Percentiles rank a stretch among this genome's conserved stretches.
These are phyloP conservation scores for Jaenimonas drosophilae DNA, from an alignment of 208 protist species.

Conservation along the genomic window DNA sequence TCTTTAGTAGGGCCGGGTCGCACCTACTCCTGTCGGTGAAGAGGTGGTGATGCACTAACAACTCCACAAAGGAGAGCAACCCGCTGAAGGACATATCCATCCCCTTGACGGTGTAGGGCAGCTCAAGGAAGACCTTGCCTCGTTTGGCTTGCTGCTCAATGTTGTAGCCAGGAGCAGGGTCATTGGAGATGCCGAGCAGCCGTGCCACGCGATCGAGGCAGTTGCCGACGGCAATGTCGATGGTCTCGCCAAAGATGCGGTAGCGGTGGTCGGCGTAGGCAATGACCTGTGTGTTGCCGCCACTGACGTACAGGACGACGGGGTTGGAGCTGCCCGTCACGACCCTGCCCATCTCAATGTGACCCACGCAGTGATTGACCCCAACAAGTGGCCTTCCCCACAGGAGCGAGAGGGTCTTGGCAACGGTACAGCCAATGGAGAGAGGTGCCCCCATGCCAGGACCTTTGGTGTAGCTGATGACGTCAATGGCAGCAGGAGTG, in stretches of 20 bases:
- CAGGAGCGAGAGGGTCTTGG: conserved; percentile 57
- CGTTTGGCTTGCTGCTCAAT: conserved; percentile 96
- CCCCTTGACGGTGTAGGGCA: conserved; percentile 97
- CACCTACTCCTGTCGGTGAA: too few relatives aligned
- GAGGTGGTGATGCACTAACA: conserved; percentile 16
- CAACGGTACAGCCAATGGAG: conserved; percentile 74
- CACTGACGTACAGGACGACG: conserved; percentile 98
- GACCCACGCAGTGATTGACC: conserved; percentile 99
- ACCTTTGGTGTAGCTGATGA: conserved; percentile 97
- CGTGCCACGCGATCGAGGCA: conserved; percentile 97
- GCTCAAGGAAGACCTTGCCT: conserved; percentile 81
- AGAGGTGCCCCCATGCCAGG: conserved; percentile 97
- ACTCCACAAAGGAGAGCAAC: conserved; percentile 88
- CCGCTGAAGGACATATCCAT: conserved; percentile 97
- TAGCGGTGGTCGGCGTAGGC: conserved; percentile 93
- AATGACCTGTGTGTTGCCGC: conserved; percentile 99
- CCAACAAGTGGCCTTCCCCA: conserved; percentile 93
- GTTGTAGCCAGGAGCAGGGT: conserved; percentile 98
- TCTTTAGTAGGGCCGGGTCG: too few relatives aligned
- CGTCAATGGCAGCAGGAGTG: conserved; percentile 73
- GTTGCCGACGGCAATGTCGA: conserved; percentile 99
- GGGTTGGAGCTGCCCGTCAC: conserved; percentile 94
- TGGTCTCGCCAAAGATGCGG: conserved; percentile 99
- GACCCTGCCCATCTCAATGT: conserved; percentile 99
- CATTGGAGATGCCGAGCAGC: conserved; percentile 96